Evolutionary conservation across 768 basidiomycete species (phyloP).

Genomic region (Termitomyces eurrhizus): DNA sequence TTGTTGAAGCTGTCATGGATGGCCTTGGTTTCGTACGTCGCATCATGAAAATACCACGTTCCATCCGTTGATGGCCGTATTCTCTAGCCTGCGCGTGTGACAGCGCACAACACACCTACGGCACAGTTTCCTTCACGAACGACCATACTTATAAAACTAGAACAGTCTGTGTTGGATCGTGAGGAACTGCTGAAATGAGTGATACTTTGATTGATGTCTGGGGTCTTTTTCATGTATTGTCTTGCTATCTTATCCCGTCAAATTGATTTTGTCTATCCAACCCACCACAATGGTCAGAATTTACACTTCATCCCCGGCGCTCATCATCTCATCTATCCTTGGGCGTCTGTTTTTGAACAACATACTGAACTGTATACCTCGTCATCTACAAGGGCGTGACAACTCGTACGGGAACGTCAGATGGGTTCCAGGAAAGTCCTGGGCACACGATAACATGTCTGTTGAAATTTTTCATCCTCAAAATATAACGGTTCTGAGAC

Average conservation of each 20-base stretch:
- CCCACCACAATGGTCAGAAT: conserved; percentile 48
- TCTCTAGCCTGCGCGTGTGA: conserved; percentile 83
- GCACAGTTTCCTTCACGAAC: conserved; percentile 78
- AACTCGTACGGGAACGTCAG: conserved; percentile 70
- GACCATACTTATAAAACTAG: conserved; percentile 96
- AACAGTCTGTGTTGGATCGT: conserved; percentile 87
- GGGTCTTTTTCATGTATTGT: conserved; percentile 17
- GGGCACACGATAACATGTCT: conserved; percentile 51
- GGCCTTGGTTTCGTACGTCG: conserved; percentile 88
- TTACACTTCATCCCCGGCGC: conserved; percentile 54
- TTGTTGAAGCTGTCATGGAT: conserved; percentile 95
- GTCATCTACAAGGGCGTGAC: conserved; percentile 71
- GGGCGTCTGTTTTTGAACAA: conserved; percentile 70
- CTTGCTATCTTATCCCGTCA: conserved; percentile 1
- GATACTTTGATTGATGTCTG: conserved; percentile 11
- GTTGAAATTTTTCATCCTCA: background rate
- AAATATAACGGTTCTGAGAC: background rate
- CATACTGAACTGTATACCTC: conserved; percentile 63
- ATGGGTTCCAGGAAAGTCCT: conserved; percentile 66
- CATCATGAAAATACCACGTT: background rate
- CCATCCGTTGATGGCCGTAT: conserved; percentile 2
- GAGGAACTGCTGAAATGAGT: conserved; percentile 77
- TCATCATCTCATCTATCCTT: conserved; percentile 79
- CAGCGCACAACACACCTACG: conserved; percentile 89
- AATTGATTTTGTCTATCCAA: background rate